Evolutionary conservation across 2,329 filamentous ascomycete genomes (phyloP), one percentile per base, ranked within the genome.

Genomic region (Basipetospora chlamydospora): DNA sequence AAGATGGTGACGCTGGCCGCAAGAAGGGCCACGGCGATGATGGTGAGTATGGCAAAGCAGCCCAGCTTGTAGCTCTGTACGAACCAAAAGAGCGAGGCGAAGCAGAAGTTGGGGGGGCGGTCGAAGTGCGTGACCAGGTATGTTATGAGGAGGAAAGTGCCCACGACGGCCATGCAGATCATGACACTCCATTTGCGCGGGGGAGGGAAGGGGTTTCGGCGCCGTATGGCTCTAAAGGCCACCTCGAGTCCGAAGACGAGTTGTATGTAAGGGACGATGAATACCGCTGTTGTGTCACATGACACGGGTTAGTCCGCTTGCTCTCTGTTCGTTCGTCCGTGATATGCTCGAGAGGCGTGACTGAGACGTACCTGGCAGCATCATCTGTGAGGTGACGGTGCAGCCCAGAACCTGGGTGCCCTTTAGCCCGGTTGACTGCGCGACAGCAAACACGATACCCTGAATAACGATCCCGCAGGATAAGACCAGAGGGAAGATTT

Each of bases 1-100:
- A 71, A 77, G 34, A 80, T 66, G 18, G 67, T 53, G 10, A 64
- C 47, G n/a, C 62, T 61, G 43, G 67, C 63, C 10, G 64, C 43
- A 11, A 73, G 48, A 36, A 80, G 55, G 17, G 66, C 49, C 25
- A 61, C 50, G n/a, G 65, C 56, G 29, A 77, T 60, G 15, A 60
- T 49, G 16, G 66, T 52, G 9, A 80, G 50, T 2, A 79, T 48
- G 8, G 60, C 60, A 38, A 81, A 67, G 39, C 66, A 68, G 5
- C 67, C 64, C 11, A 64, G 49, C n/a, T 72, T 65, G 55, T 74
- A 82, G 44, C 60, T 63, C 38, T 69, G 62, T 28, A 80, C 59
- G 42, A 78, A 79, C 72, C 73, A 81, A 44, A 80, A 72, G 6
- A 83, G 60, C 5, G 73, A 75, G 17, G 73, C 74, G 46, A 80